A percentile compares a stretch with the other conserved stretches of the same genome.
phyloP scores from a whole-genome alignment of 495 filamentous ascomycete species.

The Talaromyces borbonicus region DNA sequence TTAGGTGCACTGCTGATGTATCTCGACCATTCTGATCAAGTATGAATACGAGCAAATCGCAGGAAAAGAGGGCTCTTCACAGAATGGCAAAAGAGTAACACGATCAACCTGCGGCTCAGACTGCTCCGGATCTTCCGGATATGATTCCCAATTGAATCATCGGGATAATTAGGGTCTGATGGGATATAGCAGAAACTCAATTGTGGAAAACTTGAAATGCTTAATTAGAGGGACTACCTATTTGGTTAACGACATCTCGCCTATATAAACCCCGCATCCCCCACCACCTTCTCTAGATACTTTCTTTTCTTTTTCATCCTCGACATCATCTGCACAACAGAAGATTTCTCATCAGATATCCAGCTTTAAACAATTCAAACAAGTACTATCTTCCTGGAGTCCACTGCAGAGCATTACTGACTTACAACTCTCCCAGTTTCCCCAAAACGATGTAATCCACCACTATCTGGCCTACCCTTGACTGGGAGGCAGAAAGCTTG shows the following conservation, averaged over 20 bases:
- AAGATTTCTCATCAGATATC: not conserved
- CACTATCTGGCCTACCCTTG: slow-evolving; percentile 2
- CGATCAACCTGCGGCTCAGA: not conserved
- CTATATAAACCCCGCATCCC: slow-evolving; percentile 4
- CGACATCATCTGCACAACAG: not conserved
- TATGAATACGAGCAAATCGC: no score
- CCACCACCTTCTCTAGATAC: not conserved
- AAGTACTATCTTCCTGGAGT: no score
- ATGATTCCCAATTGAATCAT: no score
- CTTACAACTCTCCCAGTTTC: not conserved
- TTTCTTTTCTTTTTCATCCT: not conserved
- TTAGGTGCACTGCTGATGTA: no score
- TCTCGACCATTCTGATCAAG: no score
- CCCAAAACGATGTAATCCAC: slow-evolving; percentile 6
- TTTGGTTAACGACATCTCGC: no score
- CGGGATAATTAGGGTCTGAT: no score
- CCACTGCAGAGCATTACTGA: slow-evolving; percentile 4
- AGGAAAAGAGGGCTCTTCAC: not conserved
- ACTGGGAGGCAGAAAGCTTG: slow-evolving; percentile 29
- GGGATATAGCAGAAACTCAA: no score
- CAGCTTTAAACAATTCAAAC: not conserved
- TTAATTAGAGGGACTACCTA: no score
- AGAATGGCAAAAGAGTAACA: not conserved
- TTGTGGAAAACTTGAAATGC: no score
- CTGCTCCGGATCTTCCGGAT: slow-evolving; percentile 2